These are phyloP conservation scores for Trichoderma cornu-damae DNA, from an alignment of 2,329 filamentous ascomycete genomes.

Conservation along the genomic window DNA sequence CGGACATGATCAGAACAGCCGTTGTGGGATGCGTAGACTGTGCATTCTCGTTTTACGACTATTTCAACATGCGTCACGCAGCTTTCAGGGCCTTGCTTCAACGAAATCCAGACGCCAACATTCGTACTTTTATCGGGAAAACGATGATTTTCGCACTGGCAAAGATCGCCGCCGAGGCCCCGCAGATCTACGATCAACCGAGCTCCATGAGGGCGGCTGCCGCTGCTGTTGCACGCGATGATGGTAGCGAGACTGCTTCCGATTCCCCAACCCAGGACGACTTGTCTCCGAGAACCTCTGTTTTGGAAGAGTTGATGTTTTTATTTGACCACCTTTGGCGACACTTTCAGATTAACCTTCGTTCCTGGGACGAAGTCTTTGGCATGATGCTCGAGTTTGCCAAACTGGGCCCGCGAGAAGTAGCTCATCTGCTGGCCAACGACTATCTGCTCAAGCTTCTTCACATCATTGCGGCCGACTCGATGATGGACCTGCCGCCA, in stretches of 20 bases:
- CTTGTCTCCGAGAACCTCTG: conserved; percentile 18
- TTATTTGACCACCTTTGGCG: conserved; percentile 56
- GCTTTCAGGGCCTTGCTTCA: conserved; percentile 62
- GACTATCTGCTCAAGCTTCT: conserved; percentile 57
- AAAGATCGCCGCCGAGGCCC: conserved; percentile 46
- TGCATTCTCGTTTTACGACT: conserved; percentile 55
- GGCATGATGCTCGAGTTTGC: conserved; percentile 63
- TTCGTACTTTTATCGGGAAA: conserved; percentile 50
- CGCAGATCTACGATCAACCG: conserved; percentile 42
- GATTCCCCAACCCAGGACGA: not conserved
- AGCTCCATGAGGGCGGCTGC: not conserved
- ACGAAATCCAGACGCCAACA: conserved; percentile 49
- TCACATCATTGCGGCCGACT: conserved; percentile 58
- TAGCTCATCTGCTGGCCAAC: conserved; percentile 53
- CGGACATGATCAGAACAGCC: conserved; percentile 44
- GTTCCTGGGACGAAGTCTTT: conserved; percentile 75
- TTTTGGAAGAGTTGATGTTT: conserved; percentile 38
- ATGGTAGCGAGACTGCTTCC: not conserved
- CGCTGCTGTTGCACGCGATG: not conserved
- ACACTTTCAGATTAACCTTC: conserved; percentile 55
- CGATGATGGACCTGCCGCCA: conserved; percentile 43
- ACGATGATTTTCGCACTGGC: conserved; percentile 50
- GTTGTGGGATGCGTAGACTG: conserved; percentile 48
- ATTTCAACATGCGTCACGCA: conserved; percentile 51
- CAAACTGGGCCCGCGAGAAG: conserved; percentile 54